Conservation (phyloP, 768 basidiomycete species). For the Tulasnella sp. region DNA sequence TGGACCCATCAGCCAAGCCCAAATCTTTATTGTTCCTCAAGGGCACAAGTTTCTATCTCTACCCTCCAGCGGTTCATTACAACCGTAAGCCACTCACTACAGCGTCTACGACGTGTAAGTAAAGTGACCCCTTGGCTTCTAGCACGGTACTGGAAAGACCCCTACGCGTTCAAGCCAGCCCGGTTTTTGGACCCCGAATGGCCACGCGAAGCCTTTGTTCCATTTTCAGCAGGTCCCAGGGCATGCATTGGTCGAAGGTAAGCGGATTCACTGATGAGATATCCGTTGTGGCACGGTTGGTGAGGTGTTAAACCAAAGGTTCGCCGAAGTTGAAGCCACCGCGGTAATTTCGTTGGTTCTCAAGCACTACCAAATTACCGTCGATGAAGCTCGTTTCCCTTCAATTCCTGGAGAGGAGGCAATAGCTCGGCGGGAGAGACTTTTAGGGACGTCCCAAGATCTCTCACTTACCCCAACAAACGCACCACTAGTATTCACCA, state of each 20-base stretch:
- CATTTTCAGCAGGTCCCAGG: slow-evolving; percentile 21
- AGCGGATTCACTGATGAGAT: too few relatives aligned
- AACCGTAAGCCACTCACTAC: not conserved
- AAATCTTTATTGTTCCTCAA: not conserved
- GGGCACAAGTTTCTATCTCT: not conserved
- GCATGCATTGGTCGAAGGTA: slow-evolving; percentile 20
- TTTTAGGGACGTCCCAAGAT: not conserved
- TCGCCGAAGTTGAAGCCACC: slow-evolving; percentile 19
- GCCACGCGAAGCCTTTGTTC: slow-evolving; percentile 22
- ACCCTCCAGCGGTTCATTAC: not conserved
- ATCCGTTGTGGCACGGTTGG: too few relatives aligned
- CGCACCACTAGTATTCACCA: slow-evolving; percentile 1
- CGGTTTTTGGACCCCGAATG: slow-evolving; percentile 20
- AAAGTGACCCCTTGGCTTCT: too few relatives aligned
- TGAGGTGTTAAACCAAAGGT: not conserved
- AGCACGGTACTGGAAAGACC: slow-evolving; percentile 21
- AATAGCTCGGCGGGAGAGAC: slow-evolving; percentile 1
- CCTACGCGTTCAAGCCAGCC: slow-evolving; percentile 10
- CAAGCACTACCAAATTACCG: slow-evolving; percentile 1
- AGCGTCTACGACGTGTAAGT: not conserved
- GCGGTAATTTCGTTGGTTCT: not conserved
- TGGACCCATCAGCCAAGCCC: not conserved
- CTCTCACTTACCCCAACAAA: slow-evolving; percentile 10
- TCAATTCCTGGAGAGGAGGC: not conserved
- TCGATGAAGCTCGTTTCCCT: not conserved